These are phyloP conservation scores for Saturnispora mendoncae DNA, from an alignment of 805 yeast genomes.

Conservation along the genomic window DNA sequence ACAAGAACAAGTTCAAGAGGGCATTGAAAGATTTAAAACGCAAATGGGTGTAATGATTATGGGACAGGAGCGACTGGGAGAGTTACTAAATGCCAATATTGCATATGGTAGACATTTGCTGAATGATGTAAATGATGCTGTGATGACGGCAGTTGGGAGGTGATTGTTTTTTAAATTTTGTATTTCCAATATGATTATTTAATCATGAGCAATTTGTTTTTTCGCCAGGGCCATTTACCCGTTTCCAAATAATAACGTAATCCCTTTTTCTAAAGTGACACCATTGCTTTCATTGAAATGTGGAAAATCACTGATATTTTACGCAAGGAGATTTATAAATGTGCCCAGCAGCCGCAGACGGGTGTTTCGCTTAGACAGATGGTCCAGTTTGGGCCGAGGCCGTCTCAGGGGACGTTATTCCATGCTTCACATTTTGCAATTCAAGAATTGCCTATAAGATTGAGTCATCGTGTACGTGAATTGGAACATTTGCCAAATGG, in stretches of 20 bases:
- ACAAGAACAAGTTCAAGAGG: not conserved
- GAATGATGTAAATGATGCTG: slow-evolving; percentile 35
- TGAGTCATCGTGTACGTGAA: slow-evolving; percentile 81
- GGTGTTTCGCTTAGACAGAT: slow-evolving; percentile 79
- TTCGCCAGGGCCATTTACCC: slow-evolving; percentile 1
- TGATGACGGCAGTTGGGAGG: slow-evolving; percentile 29
- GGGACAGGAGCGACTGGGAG: slow-evolving; percentile 35
- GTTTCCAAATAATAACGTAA: not conserved
- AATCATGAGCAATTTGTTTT: not conserved
- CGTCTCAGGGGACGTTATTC: slow-evolving; percentile 69
- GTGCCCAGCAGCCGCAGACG: slow-evolving; percentile 71
- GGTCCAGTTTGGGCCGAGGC: slow-evolving; percentile 83
- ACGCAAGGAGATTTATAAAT: slow-evolving; percentile 47
- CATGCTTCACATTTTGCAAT: slow-evolving; percentile 78
- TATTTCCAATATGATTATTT: not conserved
- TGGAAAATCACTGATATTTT: slow-evolving; percentile 46
- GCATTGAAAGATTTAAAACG: slow-evolving; percentile 4
- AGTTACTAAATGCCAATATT: slow-evolving; percentile 29
- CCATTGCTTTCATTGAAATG: slow-evolving; percentile 6
- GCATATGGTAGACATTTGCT: slow-evolving; percentile 28
- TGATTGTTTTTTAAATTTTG: not conserved
- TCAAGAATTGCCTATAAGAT: slow-evolving; percentile 78
- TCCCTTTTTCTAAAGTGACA: not conserved
- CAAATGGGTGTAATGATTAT: slow-evolving; percentile 36
- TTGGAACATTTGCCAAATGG: slow-evolving; percentile 74